Percentiles rank a stretch among this genome's conserved stretches.
Conservation (phyloP, 176 grass and related monocot genomes). For the Calamus simplicifolius region DNA sequence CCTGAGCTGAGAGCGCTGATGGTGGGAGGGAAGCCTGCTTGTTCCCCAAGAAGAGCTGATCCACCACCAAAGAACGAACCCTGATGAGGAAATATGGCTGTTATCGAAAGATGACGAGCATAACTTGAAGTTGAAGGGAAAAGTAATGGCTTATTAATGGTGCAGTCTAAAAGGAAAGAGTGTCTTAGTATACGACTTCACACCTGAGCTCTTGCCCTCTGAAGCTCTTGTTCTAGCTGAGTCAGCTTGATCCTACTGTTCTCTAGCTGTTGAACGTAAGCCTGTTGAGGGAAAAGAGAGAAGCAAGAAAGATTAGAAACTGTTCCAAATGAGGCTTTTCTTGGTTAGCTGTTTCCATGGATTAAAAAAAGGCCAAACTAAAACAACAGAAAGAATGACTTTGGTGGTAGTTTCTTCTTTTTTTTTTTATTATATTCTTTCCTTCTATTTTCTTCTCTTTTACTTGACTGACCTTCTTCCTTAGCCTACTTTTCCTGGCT, state of each 20-base stretch:
- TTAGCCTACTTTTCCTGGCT: conserved; percentile 12
- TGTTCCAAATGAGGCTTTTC: background rate
- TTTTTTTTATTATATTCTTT: background rate
- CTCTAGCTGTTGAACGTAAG: conserved; percentile 70
- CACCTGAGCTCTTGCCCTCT: conserved; percentile 41
- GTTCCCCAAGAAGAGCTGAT: conserved; percentile 29
- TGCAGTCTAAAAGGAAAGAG: background rate
- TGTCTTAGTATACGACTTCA: background rate
- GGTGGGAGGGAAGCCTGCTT: conserved; percentile 14
- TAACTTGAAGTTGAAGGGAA: no score
- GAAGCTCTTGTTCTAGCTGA: conserved; percentile 49
- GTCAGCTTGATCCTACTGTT: conserved; percentile 48
- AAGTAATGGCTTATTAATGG: no score
- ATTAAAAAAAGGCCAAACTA: no score
- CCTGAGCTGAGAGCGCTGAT: conserved; percentile 43
- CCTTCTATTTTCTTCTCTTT: conserved; percentile 3
- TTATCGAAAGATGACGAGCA: no score
- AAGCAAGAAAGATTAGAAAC: background rate
- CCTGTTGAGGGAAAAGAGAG: conserved; percentile 17
- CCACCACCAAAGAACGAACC: conserved; percentile 1
- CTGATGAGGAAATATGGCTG: background rate
- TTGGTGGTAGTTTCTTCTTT: background rate
- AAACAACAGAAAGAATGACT: no score
- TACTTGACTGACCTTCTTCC: conserved; percentile 10
- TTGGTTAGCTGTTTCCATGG: no score